Evolutionary conservation across 2,329 filamentous ascomycete species (phyloP).

Genomic region (Microcyclospora pomicola): DNA sequence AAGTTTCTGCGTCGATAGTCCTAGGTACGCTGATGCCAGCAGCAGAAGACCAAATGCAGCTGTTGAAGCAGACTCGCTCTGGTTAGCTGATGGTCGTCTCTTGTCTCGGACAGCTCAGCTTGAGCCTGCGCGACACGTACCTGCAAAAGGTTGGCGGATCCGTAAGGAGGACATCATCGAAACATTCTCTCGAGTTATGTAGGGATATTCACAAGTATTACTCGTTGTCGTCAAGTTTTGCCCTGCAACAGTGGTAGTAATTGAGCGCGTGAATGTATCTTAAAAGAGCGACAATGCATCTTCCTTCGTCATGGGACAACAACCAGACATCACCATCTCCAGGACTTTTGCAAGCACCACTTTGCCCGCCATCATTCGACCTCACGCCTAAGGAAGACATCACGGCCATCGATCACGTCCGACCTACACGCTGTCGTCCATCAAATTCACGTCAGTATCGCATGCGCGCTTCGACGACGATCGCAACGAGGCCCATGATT

Average conservation of each 20-base stretch:
- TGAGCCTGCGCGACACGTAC: conserved; percentile 36
- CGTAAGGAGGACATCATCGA: conserved; percentile 46
- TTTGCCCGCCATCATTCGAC: no score
- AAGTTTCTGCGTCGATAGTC: conserved; percentile 49
- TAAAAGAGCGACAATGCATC: no score
- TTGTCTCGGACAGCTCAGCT: no score
- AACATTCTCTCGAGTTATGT: background rate
- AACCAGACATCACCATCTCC: background rate
- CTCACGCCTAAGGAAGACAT: background rate
- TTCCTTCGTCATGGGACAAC: no score
- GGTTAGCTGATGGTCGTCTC: no score
- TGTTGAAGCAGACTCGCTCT: conserved; percentile 9
- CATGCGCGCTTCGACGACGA: no score
- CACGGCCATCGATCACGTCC: background rate
- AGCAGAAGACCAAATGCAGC: conserved; percentile 46
- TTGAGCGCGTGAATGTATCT: background rate
- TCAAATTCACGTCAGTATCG: no score
- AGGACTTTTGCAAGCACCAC: no score
- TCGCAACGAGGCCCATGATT: background rate
- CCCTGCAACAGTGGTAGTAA: no score
- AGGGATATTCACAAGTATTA: no score
- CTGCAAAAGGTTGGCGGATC: conserved; percentile 78
- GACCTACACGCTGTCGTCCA: no score
- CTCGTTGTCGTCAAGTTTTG: no score
- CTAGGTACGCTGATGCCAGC: conserved; percentile 58